Conservation (phyloP, 1,284 basidiomycete genomes). For the Ceraceosorus guamensis region DNA sequence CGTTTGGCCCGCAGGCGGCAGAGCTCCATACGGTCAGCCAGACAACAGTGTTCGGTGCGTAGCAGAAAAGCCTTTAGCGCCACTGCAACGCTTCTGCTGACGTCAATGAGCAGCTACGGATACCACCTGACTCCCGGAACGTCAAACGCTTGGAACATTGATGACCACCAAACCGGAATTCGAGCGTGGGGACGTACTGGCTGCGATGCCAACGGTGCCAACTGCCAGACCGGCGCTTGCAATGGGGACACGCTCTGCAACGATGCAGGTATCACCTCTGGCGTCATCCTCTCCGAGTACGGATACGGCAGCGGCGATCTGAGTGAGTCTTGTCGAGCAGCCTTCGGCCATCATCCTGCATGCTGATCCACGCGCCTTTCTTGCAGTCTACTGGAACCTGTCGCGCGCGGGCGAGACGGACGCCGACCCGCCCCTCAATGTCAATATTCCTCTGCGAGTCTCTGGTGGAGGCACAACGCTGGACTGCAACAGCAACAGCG, state of each 20-base stretch:
- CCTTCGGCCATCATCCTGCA: too few relatives aligned
- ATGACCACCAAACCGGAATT: constrained; percentile 15
- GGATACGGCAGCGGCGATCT: constrained; percentile 11
- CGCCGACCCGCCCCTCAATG: too few relatives aligned
- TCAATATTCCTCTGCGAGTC: too few relatives aligned
- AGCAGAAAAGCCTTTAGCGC: too few relatives aligned
- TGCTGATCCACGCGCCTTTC: too few relatives aligned
- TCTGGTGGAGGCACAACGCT: too few relatives aligned
- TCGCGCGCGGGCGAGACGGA: too few relatives aligned
- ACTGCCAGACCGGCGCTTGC: constrained; percentile 18
- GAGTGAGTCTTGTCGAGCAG: too few relatives aligned
- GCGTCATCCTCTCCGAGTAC: constrained; percentile 11
- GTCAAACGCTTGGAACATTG: constrained; percentile 7
- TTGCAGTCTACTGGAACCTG: too few relatives aligned
- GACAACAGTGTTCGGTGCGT: constrained; percentile 14
- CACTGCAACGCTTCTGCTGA: too few relatives aligned
- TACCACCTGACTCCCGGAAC: constrained; percentile 7
- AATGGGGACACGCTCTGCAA: constrained; percentile 17
- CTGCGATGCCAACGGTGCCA: constrained; percentile 18
- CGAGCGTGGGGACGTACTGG: constrained; percentile 25
- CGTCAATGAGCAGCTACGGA: too few relatives aligned
- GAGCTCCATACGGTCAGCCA: constrained; percentile 21
- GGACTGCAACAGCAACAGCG: too few relatives aligned
- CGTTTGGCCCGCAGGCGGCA: constrained; percentile 21
- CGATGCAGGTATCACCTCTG: constrained; percentile 21